Evolutionary conservation across 306 rosid genomes (phyloP).

Genomic region (Oemleria cerasiformis): DNA sequence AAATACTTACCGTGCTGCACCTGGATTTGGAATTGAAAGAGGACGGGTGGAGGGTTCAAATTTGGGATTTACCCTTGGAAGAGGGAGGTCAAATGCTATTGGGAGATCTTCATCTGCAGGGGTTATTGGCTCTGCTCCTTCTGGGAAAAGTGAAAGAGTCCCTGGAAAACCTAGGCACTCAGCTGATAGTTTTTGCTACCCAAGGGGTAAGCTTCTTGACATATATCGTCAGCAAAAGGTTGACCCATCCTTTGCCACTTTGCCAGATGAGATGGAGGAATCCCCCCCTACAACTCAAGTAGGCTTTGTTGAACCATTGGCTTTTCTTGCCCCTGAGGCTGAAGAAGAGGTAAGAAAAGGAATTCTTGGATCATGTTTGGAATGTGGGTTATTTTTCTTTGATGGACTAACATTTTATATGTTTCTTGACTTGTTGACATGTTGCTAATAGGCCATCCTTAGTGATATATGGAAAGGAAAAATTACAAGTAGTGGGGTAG

Average conservation of each 20-base stretch:
- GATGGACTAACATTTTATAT: conserved; percentile 1
- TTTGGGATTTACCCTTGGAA: conserved; percentile 52
- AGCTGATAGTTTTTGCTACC: conserved; percentile 42
- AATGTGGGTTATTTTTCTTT: conserved; percentile 5
- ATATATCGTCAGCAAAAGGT: conserved; percentile 44
- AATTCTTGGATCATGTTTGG: conserved; percentile 4
- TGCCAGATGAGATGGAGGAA: conserved; percentile 51
- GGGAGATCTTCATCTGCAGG: conserved; percentile 41
- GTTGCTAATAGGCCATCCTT: conserved; percentile 35
- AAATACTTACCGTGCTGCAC: conserved; percentile 51
- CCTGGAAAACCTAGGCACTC: conserved; percentile 36
- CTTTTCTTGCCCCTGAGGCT: conserved; percentile 51
- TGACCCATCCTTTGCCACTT: conserved; percentile 30
- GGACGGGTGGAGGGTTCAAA: conserved; percentile 52
- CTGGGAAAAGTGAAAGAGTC: conserved; percentile 31
- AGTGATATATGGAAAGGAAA: conserved; percentile 53
- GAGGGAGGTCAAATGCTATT: conserved; percentile 43
- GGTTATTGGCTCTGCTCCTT: conserved; percentile 23
- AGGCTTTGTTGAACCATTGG: conserved; percentile 43
- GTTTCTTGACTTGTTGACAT: conserved; percentile 2
- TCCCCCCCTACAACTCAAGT: conserved; percentile 32
- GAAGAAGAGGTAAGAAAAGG: conserved; percentile 44
- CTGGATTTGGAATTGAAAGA: conserved; percentile 53
- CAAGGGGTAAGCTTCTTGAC: conserved; percentile 63
- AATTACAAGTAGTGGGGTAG: conserved; percentile 44